These are phyloP conservation scores for Penicillium nordicum DNA, from an alignment of 2,329 filamentous ascomycete genomes.

Conservation along the genomic window DNA sequence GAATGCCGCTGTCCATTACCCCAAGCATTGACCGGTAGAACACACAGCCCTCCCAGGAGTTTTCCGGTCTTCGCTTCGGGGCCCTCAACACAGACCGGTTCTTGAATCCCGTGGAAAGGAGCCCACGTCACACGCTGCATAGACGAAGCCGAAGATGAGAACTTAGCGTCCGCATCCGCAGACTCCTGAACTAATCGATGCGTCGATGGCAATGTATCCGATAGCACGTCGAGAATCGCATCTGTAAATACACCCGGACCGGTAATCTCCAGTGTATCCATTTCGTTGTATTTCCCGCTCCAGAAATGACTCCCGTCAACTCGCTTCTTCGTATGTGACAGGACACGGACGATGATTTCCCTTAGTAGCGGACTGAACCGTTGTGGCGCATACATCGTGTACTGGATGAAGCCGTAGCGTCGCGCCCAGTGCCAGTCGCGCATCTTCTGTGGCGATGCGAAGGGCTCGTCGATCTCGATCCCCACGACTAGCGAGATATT, in stretches of 20 bases:
- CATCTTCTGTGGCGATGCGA: constrained; percentile 31
- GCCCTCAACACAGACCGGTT: constrained; percentile 27
- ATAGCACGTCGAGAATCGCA: constrained; percentile 31
- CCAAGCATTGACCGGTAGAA: constrained; percentile 70
- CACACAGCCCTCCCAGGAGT: constrained; percentile 77
- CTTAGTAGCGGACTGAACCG: constrained; percentile 36
- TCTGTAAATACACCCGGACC: constrained; percentile 37
- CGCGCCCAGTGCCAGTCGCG: constrained; percentile 36
- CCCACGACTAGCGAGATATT: constrained; percentile 33
- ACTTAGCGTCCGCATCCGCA: constrained; percentile 21
- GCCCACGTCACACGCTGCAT: constrained; percentile 33
- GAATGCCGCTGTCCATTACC: constrained; percentile 37
- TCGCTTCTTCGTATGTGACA: constrained; percentile 33
- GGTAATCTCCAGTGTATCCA: constrained; percentile 32
- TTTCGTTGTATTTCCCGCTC: constrained; percentile 22
- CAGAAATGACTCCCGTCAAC: constrained; percentile 17
- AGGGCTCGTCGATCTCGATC: constrained; percentile 40
- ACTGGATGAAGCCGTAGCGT: constrained; percentile 35
- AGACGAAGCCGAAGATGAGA: constrained; percentile 9
- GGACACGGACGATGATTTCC: constrained; percentile 30
- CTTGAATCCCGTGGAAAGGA: constrained; percentile 29
- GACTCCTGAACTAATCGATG: constrained; percentile 28
- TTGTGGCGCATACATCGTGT: constrained; percentile 33
- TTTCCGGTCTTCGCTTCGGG: constrained; percentile 42
- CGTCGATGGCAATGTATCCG: constrained; percentile 25